Base-by-base conservation (phyloP, 2,329 filamentous ascomycete species). In the Exophiala phaeomuriformis region DNA sequence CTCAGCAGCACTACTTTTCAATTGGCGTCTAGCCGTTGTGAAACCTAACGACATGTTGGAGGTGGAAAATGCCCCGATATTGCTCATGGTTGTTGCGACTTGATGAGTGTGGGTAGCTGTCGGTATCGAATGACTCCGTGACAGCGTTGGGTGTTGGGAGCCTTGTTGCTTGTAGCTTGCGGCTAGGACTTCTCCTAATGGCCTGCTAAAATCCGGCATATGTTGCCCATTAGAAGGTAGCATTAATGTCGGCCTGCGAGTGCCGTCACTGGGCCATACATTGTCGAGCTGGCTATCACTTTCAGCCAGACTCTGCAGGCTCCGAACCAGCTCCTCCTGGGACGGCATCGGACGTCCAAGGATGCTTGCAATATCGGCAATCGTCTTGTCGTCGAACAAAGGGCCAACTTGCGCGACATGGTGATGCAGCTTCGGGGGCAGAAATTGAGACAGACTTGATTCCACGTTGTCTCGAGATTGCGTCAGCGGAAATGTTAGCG, bases 401-500 rank as follows among this genome's bases (percentile, higher is more conserved):
- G 90, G 88, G 0, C 90, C 90, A 61, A 80, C 79, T 33, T 77
- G 76, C 56, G 84, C 77, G 30, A 74, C 71, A 35, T 70, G 70
- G 12, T 72, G 77, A 57, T 79, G 80, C 67, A 69, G 68, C 46
- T 71, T 68, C 1, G 77, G 72, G 0, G 81, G 77, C 19, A 96
- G 72, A 63, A 95, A 96, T 0, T 78, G 77, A 0, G 88, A 93
- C 10, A 91, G 67, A 5, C 78, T 80, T 0, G 84, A 82, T 53
- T 82, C 75, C 60, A 83, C 78, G 28, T 77, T 72, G 29, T 72
- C 68, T 52, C 81, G 78, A 5, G 84, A 81, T 55, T 82, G 84
- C 61, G 82, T 83, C 36, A 84, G 68, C 0, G 90, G 88, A 60
- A 82, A 88, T 67, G 89, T 95, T 51, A 97, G 75, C 63, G 95